phyloP scores from a whole-genome alignment of 352 stramenopile genomes.

The Phytophthora hybrid region DNA sequence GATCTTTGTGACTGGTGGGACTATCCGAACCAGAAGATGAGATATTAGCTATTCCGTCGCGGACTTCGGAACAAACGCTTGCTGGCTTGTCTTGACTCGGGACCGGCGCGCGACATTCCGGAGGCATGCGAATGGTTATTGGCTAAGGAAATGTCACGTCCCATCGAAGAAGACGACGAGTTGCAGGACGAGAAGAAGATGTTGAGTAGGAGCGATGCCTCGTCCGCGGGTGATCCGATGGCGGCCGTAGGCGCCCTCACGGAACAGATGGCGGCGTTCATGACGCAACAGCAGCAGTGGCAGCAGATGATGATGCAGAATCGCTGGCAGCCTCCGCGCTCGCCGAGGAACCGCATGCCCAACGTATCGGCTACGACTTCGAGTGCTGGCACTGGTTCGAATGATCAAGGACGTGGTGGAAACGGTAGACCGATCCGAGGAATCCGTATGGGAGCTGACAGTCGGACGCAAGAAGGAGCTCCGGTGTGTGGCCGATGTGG shows the following conservation, averaged over 20 bases:
- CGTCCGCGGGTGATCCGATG: background rate
- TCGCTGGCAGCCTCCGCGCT: background rate
- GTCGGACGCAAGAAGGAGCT: background rate
- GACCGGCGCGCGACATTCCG: background rate
- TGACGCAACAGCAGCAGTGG: background rate
- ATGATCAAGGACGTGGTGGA: background rate
- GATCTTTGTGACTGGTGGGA: slow-evolving; percentile 4
- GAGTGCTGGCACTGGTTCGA: background rate
- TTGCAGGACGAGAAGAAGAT: background rate
- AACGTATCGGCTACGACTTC: background rate
- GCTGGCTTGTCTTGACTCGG: background rate
- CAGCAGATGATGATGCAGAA: background rate
- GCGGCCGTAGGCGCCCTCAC: background rate
- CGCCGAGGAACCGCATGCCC: background rate
- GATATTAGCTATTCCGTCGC: background rate
- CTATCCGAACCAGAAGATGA: background rate
- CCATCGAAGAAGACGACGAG: slow-evolving; percentile 14
- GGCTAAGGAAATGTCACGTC: slow-evolving; percentile 6
- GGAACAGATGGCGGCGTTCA: background rate
- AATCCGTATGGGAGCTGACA: background rate
- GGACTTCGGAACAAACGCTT: slow-evolving; percentile 6
- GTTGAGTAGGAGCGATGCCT: background rate
- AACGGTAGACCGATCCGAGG: background rate
- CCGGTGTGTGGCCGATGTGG: background rate
- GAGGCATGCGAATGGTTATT: slow-evolving; percentile 9